A percentile compares a stretch with the other conserved stretches of the same genome.
phyloP scores from a whole-genome alignment of 495 filamentous ascomycete species.

The Neurospora africana region DNA sequence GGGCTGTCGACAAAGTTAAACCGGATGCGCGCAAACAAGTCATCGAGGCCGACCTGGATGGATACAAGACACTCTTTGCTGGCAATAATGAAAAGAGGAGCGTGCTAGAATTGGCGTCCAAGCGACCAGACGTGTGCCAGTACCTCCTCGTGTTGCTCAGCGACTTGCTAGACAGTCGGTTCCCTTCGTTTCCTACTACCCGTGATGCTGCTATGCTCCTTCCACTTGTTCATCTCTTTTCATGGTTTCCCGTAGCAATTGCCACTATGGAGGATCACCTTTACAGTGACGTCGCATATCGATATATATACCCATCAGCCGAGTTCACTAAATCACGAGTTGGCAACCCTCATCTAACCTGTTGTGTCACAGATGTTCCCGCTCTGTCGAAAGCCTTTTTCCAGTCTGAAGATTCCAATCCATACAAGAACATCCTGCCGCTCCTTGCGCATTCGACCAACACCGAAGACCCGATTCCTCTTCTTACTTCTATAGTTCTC shows the following conservation, averaged over 20 bases:
- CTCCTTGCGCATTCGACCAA: constrained; percentile 72
- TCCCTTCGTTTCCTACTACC: constrained; percentile 4
- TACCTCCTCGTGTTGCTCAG: constrained; percentile 84
- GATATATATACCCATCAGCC: not conserved
- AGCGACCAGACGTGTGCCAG: constrained; percentile 79
- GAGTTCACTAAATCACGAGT: not conserved
- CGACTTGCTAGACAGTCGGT: constrained; percentile 76
- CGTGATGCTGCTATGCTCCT: not conserved
- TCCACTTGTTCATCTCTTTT: not conserved
- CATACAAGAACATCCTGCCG: constrained; percentile 77
- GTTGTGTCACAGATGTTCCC: constrained; percentile 53
- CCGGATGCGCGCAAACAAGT: constrained; percentile 68
- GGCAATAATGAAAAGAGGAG: constrained; percentile 57
- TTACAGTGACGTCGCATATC: not conserved
- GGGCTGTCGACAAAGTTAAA: constrained; percentile 92
- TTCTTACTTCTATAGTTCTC: constrained; percentile 83
- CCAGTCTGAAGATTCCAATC: constrained; percentile 48
- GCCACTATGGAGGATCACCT: not conserved
- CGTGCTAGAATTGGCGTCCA: constrained; percentile 69
- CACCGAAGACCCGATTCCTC: constrained; percentile 73
- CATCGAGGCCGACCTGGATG: constrained; percentile 66
- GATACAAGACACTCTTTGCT: constrained; percentile 68
- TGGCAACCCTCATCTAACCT: constrained; percentile 9
- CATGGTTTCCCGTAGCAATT: not conserved
- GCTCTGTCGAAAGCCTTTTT: constrained; percentile 63